phyloP scores from a whole-genome alignment of 352 stramenopile species.

The Pythium aquatile region DNA sequence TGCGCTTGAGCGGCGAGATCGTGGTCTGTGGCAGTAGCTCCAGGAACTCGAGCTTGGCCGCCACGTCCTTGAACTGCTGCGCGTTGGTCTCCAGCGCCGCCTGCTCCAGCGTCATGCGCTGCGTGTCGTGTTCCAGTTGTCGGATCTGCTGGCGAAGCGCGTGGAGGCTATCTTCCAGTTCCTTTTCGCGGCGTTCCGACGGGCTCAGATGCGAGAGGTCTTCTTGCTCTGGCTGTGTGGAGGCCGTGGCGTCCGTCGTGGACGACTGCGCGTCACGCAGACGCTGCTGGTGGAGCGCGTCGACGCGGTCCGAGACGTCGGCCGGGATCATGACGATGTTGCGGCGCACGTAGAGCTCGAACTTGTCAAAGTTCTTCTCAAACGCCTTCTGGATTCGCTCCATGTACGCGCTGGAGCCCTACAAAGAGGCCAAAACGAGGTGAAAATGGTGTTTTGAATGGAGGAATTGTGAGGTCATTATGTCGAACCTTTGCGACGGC shows the following conservation, averaged over 20 bases:
- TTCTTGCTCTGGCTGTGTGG: background rate
- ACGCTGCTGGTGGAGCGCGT: constrained; percentile 37
- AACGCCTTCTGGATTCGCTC: constrained; percentile 55
- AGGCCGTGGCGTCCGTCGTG: background rate
- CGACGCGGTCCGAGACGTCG: constrained; percentile 42
- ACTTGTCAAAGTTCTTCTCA: constrained; percentile 84
- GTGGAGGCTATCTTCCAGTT: constrained; percentile 37
- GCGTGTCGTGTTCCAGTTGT: constrained; percentile 26
- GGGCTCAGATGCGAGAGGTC: constrained; percentile 36
- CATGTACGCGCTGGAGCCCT: constrained; percentile 69
- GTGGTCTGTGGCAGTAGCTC: constrained; percentile 38
- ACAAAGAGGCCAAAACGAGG: background rate
- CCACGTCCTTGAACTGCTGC: constrained; percentile 37
- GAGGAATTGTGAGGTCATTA: background rate
- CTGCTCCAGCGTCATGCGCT: constrained; percentile 49
- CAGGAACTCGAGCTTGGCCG: constrained; percentile 44
- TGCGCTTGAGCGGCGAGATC: constrained; percentile 47
- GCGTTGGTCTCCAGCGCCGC: constrained; percentile 40
- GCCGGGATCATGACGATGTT: constrained; percentile 69
- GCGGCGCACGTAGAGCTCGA: constrained; percentile 73
- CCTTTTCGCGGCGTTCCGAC: constrained; percentile 41
- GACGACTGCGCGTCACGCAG: constrained; percentile 6
- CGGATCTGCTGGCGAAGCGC: constrained; percentile 36
- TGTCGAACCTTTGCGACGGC: constrained; percentile 50
- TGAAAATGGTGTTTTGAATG: too few species aligned